Evolutionary conservation across 306 rosid species (phyloP), one percentile per base, ranked within the genome.

Genomic region (Senna tora): DNA sequence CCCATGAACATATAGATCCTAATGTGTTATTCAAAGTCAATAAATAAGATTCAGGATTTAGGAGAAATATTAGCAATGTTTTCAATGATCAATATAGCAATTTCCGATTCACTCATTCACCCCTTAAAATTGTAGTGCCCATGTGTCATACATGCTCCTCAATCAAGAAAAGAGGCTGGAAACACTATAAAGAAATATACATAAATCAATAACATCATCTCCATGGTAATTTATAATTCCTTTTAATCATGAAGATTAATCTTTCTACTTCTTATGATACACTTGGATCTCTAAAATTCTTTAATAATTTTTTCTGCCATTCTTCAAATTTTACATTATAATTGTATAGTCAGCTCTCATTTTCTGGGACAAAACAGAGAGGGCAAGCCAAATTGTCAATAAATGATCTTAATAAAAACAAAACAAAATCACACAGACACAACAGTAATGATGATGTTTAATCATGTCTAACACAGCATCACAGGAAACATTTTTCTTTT

Each of bases 401-500:
- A 67, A 32, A 28, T 56, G 46, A 60, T 19, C 65, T 25, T 42
- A 22, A 68, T 4, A 17, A 77, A 25, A 21, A 9, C 15, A 7
- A 34, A 56, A 73, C 14, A n/a, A 53, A 57, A 66, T 59, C 6
- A 34, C 15, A 77, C 15, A 21, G 34, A 6, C 0, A 36, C 11
- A 60, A 10, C 6, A 36, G 28, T 19, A 73, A 54, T 17, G 5
- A 28, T 14, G 25, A 21, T 54, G 21, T 55, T 63, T 63, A 69
- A 32, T 68, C 51, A 58, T 70, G 58, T 43, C 25, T 10, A 64
- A 69, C 59, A 52, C 50, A 67, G 41, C 66, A 78, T 43, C 57
- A 65, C 57, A 20, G 46, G 7, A 36, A 36, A 36, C 39, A 41
- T 10, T 41, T 41, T 41, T 41, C 13, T 7, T 41, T 41, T 41